A percentile compares a stretch with the other conserved stretches of the same genome.
Conservation (phyloP, 2,329 filamentous ascomycete species). For the Orbilia ellipsospora region DNA sequence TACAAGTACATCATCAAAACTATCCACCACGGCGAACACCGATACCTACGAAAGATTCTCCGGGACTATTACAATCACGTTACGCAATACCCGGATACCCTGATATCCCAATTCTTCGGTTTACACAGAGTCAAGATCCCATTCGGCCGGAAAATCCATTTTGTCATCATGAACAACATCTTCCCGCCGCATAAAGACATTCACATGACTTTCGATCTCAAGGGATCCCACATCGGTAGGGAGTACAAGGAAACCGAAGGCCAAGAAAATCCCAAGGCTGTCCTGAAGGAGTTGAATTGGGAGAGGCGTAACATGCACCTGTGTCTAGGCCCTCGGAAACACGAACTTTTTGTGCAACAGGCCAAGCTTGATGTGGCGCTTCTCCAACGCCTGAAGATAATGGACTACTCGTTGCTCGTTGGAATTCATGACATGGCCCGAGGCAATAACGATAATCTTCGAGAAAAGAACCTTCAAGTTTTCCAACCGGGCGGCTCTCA, state of each 20-base stretch:
- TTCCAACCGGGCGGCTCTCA: slow-evolving; percentile 68
- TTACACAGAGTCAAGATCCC: slow-evolving; percentile 98
- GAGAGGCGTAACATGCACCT: slow-evolving; percentile 83
- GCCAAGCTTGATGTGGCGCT: slow-evolving; percentile 87
- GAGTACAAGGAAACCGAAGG: slow-evolving; percentile 86
- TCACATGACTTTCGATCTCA: slow-evolving; percentile 94
- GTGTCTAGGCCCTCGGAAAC: slow-evolving; percentile 89
- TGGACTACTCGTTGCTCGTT: slow-evolving; percentile 97
- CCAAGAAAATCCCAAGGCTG: slow-evolving; percentile 88
- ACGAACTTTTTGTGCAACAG: slow-evolving; percentile 86
- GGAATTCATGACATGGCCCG: slow-evolving; percentile 90
- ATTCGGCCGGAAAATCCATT: slow-evolving; percentile 97
- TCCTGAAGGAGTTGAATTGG: slow-evolving; percentile 97
- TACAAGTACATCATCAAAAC: slow-evolving; percentile 99
- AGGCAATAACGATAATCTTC: slow-evolving; percentile 94
- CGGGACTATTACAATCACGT: slow-evolving; percentile 96
- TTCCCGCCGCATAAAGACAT: slow-evolving; percentile 98
- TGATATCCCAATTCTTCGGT: slow-evolving; percentile 97
- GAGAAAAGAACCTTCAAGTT: slow-evolving; percentile 83
- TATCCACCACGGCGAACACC: slow-evolving; percentile 94
- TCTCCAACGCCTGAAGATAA: slow-evolving; percentile 89
- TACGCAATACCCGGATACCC: slow-evolving; percentile 90
- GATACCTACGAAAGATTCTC: slow-evolving; percentile 83
- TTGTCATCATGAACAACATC: slow-evolving; percentile 99
- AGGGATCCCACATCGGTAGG: slow-evolving; percentile 93